Percentiles rank a stretch among this genome's conserved stretches.
Evolutionary conservation across 164 flowering plant genomes (phyloP).

Genomic region (Pachysandra terminalis): DNA sequence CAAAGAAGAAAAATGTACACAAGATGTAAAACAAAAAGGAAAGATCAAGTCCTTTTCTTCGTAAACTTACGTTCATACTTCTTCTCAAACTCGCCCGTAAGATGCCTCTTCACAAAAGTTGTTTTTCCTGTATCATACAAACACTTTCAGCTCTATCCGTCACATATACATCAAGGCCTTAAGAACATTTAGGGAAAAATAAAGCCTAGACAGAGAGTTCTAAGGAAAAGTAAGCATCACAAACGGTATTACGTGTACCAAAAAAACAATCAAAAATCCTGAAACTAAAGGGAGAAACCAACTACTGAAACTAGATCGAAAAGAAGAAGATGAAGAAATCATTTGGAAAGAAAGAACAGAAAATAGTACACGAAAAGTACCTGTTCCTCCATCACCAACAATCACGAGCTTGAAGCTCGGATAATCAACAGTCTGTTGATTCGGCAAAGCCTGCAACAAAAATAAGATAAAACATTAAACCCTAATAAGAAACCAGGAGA

Average conservation of each 20-base stretch:
- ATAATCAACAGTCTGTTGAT: slow-evolving; percentile 35
- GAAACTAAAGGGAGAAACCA: background rate
- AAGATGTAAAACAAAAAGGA: background rate
- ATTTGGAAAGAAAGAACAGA: background rate
- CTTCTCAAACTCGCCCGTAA: slow-evolving; percentile 40
- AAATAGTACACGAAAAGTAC: background rate
- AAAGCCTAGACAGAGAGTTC: too few species aligned
- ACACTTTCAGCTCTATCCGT: background rate
- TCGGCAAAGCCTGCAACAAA: slow-evolving; percentile 29
- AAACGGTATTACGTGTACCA: background rate
- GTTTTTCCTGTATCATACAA: slow-evolving; percentile 29
- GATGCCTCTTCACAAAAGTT: slow-evolving; percentile 41
- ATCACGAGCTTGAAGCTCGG: slow-evolving; percentile 29
- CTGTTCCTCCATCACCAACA: slow-evolving; percentile 29
- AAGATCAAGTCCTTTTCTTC: background rate
- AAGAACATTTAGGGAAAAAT: too few species aligned
- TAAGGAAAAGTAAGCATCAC: background rate
- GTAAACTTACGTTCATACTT: slow-evolving; percentile 30
- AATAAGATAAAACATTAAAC: background rate
- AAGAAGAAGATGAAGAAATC: background rate
- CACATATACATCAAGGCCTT: too few species aligned
- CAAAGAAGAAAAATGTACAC: background rate
- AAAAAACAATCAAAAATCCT: background rate
- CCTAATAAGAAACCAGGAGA: background rate
- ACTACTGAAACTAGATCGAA: background rate